phyloP scores from a whole-genome alignment of 257 asterid genomes.

The Plantago ovata region DNA sequence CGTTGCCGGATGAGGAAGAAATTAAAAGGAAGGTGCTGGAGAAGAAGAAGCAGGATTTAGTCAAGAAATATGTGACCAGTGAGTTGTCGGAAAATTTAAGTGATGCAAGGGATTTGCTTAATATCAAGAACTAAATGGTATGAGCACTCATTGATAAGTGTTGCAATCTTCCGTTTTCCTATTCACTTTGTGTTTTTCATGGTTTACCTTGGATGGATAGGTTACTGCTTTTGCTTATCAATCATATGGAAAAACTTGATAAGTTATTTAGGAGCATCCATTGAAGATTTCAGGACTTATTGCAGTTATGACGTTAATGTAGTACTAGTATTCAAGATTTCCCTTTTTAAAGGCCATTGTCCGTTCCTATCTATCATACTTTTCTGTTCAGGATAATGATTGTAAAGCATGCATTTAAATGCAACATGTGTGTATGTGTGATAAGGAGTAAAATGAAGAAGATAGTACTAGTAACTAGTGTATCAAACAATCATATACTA shows the following conservation, averaged over 20 bases:
- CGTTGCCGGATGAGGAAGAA: slow-evolving; percentile 87
- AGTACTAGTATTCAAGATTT: background rate
- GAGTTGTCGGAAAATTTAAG: slow-evolving; percentile 66
- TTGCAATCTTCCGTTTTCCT: background rate
- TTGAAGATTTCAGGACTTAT: too few relatives aligned
- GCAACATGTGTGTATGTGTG: background rate
- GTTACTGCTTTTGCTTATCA: background rate
- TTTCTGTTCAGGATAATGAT: background rate
- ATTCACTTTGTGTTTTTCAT: background rate
- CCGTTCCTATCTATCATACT: background rate
- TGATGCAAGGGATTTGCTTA: slow-evolving; percentile 81
- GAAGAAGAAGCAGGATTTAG: slow-evolving; percentile 82
- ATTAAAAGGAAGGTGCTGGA: slow-evolving; percentile 81
- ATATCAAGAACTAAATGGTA: slow-evolving; percentile 56
- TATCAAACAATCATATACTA: too few relatives aligned
- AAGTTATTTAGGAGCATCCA: background rate
- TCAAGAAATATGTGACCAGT: slow-evolving; percentile 74
- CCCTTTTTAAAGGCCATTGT: background rate
- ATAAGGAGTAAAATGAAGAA: too few relatives aligned
- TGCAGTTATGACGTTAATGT: background rate
- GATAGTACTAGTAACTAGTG: too few relatives aligned
- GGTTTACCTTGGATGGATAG: background rate
- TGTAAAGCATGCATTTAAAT: background rate
- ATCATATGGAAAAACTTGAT: too few relatives aligned
- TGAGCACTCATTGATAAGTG: background rate